A percentile compares a stretch with the other conserved stretches of the same genome.
Conservation (phyloP, 331 rosid genomes). For the Arachis monticola region DNA sequence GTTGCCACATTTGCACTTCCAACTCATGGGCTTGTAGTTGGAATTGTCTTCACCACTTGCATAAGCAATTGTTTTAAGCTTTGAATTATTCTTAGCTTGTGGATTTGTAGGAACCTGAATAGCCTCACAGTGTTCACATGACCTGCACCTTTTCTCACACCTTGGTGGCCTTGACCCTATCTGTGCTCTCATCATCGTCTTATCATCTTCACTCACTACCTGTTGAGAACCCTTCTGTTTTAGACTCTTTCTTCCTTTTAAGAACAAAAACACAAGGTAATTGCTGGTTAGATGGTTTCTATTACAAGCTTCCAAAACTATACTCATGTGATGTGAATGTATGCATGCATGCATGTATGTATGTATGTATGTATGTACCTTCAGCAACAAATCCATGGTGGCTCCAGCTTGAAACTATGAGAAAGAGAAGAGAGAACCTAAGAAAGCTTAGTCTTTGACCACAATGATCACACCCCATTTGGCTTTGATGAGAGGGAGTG, state of each 20-base stretch:
- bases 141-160: conserved; percentile 81
- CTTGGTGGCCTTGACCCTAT: conserved; percentile 94
- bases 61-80: conserved; percentile 41
- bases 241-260: conserved; percentile 62
- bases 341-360: no score
- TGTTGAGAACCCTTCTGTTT: conserved; percentile 42
- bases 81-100: conserved; percentile 38
- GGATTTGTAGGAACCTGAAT: conserved; percentile 85
- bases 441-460: conserved; percentile 37
- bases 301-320: not conserved
- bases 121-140: conserved; percentile 81
- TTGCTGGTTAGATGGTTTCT: conserved; percentile 19
- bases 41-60: conserved; percentile 60
- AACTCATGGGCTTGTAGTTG: conserved; percentile 94
- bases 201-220: conserved; percentile 46
- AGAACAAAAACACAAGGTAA: conserved; percentile 15
- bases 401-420: conserved; percentile 61
- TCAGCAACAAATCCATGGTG: conserved; percentile 62
- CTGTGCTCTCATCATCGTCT: conserved; percentile 58
- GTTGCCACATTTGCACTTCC: conserved; percentile 97
- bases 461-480: conserved; percentile 53
- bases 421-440: conserved; percentile 54
- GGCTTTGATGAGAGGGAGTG: conserved; percentile 44
- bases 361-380: conserved; percentile 49
- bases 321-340: not conserved